A percentile compares a stretch with the other conserved stretches of the same genome.
Evolutionary conservation across 768 basidiomycete species (phyloP).

Genomic region (Collybia nuda): DNA sequence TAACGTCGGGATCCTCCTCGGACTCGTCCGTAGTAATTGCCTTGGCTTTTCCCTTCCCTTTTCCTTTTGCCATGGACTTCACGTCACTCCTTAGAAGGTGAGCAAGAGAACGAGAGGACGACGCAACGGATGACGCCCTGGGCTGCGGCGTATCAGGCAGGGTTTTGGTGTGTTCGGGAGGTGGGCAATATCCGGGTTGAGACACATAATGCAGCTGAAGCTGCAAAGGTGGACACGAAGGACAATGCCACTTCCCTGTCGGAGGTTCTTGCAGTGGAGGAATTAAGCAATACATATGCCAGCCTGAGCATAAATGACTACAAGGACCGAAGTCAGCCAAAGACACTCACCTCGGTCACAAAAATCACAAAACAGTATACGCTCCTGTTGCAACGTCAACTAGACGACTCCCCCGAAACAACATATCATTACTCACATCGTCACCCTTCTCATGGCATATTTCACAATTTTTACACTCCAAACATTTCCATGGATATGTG

Average conservation of each 20-base stretch:
- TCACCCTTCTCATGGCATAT: slow-evolving; percentile 83
- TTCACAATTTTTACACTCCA: slow-evolving; percentile 92
- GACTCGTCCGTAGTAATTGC: slow-evolving; percentile 32
- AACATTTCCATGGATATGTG: slow-evolving; percentile 83
- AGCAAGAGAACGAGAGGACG: slow-evolving; percentile 32
- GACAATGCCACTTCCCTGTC: slow-evolving; percentile 78
- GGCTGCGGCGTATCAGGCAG: slow-evolving; percentile 8
- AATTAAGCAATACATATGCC: slow-evolving; percentile 79
- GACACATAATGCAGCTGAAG: slow-evolving; percentile 1
- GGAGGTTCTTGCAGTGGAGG: slow-evolving; percentile 75
- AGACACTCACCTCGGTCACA: slow-evolving; percentile 78
- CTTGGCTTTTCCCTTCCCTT: slow-evolving; percentile 30
- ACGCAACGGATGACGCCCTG: slow-evolving; percentile 42
- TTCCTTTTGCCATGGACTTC: slow-evolving; percentile 24
- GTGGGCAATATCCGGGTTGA: not conserved
- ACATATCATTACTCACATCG: slow-evolving; percentile 60
- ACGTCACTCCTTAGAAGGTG: slow-evolving; percentile 2
- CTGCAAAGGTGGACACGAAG: slow-evolving; percentile 46
- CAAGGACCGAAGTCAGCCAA: slow-evolving; percentile 12
- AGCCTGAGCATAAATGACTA: slow-evolving; percentile 45
- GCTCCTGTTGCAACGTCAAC: slow-evolving; percentile 46
- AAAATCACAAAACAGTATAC: slow-evolving; percentile 87
- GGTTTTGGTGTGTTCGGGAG: slow-evolving; percentile 1
- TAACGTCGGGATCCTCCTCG: slow-evolving; percentile 33
- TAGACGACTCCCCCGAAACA: not conserved